A percentile compares a stretch with the other conserved stretches of the same genome.
phyloP scores from a whole-genome alignment of 441 rosid species.

The Kokia cookei region DNA sequence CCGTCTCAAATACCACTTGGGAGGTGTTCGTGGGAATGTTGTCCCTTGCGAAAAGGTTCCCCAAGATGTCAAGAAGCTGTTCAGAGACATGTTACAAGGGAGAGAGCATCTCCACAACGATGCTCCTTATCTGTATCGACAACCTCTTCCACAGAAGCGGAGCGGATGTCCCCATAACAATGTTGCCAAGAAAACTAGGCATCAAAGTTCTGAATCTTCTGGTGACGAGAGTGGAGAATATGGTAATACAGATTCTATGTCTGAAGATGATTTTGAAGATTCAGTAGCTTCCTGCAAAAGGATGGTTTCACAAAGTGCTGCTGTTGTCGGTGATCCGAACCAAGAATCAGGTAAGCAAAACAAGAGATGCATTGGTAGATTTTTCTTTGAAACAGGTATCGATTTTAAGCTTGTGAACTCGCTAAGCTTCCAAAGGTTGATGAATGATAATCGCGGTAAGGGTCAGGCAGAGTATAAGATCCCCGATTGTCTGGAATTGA shows the following conservation, averaged over 20 bases:
- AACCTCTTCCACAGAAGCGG: constrained; percentile 23
- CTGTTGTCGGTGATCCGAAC: not conserved
- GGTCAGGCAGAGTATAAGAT: constrained; percentile 13
- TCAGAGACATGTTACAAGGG: constrained; percentile 13
- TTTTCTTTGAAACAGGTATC: constrained; percentile 39
- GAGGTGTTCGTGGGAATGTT: constrained; percentile 35
- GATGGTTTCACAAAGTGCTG: constrained; percentile 1
- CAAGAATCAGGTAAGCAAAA: constrained; percentile 17
- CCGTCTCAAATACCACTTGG: constrained; percentile 49
- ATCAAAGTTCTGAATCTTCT: constrained; percentile 8
- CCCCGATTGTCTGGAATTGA: constrained; percentile 35
- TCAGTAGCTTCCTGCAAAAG: not conserved
- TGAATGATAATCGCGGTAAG: constrained; percentile 16
- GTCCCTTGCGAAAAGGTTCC: constrained; percentile 38
- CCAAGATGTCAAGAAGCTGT: constrained; percentile 21
- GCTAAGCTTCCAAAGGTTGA: constrained; percentile 35
- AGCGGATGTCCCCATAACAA: constrained; percentile 1
- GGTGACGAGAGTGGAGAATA: constrained; percentile 5
- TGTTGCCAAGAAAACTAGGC: constrained; percentile 11
- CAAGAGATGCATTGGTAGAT: constrained; percentile 36
- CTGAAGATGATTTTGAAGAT: constrained; percentile 9
- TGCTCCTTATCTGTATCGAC: constrained; percentile 8
- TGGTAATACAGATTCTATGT: not conserved
- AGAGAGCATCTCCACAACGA: constrained; percentile 11
- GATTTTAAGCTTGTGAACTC: constrained; percentile 36